Evolutionary conservation across 345 rosid genomes (phyloP).

Genomic region (Eucalyptus erythrocorys): DNA sequence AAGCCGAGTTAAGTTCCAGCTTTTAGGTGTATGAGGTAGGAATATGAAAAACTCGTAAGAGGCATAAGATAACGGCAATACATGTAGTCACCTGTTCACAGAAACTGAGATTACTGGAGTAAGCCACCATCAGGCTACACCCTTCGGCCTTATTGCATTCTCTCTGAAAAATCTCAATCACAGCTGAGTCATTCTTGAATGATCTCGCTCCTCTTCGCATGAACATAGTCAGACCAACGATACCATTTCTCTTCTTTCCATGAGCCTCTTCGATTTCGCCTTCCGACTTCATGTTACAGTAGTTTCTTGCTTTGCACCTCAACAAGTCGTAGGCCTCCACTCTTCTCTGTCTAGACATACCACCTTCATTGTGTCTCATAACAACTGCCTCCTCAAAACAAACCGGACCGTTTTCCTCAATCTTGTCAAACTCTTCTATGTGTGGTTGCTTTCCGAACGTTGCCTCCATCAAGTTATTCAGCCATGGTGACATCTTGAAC

Average conservation of each 20-base stretch:
- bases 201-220: slow-evolving; percentile 73
- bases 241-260: not conserved
- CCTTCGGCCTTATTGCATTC: slow-evolving; percentile 43
- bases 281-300: slow-evolving; percentile 25
- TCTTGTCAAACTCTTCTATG: slow-evolving; percentile 18
- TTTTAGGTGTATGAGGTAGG: not conserved
- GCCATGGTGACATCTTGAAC: slow-evolving; percentile 35
- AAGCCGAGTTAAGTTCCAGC: not conserved
- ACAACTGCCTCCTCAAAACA: slow-evolving; percentile 75
- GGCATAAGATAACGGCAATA: not conserved
- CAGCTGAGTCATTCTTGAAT: slow-evolving; percentile 43
- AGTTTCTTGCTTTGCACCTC: slow-evolving; percentile 44
- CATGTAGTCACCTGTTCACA: slow-evolving; percentile 49
- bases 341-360: slow-evolving; percentile 57
- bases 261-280: not conserved
- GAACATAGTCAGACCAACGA: slow-evolving; percentile 47
- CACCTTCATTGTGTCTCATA: slow-evolving; percentile 77
- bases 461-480: slow-evolving; percentile 24
- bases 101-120: slow-evolving; percentile 46
- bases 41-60: not conserved
- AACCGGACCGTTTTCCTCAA: slow-evolving; percentile 10
- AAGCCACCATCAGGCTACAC: slow-evolving; percentile 52
- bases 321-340: slow-evolving; percentile 47
- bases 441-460: slow-evolving; percentile 16
- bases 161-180: slow-evolving; percentile 26